Base-by-base conservation (phyloP, 2,329 filamentous ascomycete genomes). In the Furcasterigmium sp. region DNA sequence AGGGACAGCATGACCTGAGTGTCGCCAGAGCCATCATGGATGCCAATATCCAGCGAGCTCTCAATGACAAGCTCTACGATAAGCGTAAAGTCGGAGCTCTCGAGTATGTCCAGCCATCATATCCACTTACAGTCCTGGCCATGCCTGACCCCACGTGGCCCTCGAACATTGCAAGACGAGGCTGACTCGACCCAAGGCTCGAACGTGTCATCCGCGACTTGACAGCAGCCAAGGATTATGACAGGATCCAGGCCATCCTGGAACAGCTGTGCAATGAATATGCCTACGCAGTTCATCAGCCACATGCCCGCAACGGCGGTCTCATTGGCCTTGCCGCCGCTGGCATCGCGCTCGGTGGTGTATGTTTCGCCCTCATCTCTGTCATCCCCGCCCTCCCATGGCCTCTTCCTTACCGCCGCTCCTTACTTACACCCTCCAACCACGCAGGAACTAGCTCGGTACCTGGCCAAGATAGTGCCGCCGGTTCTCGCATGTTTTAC, bases 51-150 rank as follows among this genome's bases (percentile, higher is more conserved):
- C 89, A 94, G 67, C 87, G 91, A 56, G 79, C 91, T 53, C 76
- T 98, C 61, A 95, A 94, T 63, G 93, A 98, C 70, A 98, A 96
- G 79, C 84, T 97, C 61, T 98, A 98, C 65, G 93, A 98, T 63
- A 95, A 94, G 74, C 82, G 94, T 62, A 98, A 98, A 68, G 84
- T 90, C 59, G 93, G 93, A 51, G 93, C 94, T 56, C 80, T 98
- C 45, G 93, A 98, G 90, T 95, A 82, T 58, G 85, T 72, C 41
- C 47, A 39, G 46, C 29, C 32, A 38, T 30, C 20, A 18, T 23
- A 30, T 26, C 39, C 42, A 25, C 25, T 11, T 39, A 6, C 15
- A 11, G 25, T 11, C 28, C 23, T 34, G 15, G 17, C 19, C 17
- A 13, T 6, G n/a, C 17, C 39, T 45, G 40, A 23, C 37, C 38